Evolutionary conservation across 2,329 filamentous ascomycete species (phyloP), one percentile per base, ranked within the genome.

Genomic region (Zarea fungicola): DNA sequence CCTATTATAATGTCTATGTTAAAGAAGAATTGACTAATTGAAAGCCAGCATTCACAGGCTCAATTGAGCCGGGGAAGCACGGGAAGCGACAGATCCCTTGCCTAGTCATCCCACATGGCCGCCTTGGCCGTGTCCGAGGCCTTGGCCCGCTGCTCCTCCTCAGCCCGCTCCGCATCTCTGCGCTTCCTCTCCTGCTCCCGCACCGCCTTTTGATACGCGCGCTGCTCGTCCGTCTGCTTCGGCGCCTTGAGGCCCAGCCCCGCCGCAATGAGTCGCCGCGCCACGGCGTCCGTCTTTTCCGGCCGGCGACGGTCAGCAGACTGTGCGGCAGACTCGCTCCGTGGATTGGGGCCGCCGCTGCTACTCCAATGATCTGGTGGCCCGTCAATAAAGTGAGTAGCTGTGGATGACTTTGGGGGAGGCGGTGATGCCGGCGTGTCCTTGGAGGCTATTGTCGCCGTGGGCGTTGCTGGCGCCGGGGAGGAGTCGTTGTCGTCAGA

Each of bases 261-360:
- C 4, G 87, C 87, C 1, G 89, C 90, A 64, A 99, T 97, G 80
- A 99, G 77, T 51, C 93, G 77, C 53, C 87, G 81, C 5, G 93
- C 93, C 32, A 95, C 89, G 1, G 90, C 89, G 53, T 95, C 95
- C 54, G 91, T 95, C 74, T 96, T 99, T 69, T 96, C 91, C 0
- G 90, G 92, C 32, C 87, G 72, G 49, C 58, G 37, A 8, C 34
- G 19, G 9, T 41, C 28, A 19, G 16, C 31, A 29, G n/a, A 39
- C 42, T n/a, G n/a, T n/a, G n/a, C n/a, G n/a, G n/a, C n/a, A n/a
- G n/a, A n/a, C n/a, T n/a, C n/a, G n/a, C n/a, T n/a, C n/a, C n/a
- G n/a, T n/a, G n/a, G n/a, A n/a, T n/a, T n/a, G n/a, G n/a, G n/a
- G n/a, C n/a, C n/a, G n/a, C n/a, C n/a, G n/a, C n/a, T n/a, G 56